Conservation (phyloP, 2,329 filamentous ascomycete species). For the Fusarium austroafricanum region DNA sequence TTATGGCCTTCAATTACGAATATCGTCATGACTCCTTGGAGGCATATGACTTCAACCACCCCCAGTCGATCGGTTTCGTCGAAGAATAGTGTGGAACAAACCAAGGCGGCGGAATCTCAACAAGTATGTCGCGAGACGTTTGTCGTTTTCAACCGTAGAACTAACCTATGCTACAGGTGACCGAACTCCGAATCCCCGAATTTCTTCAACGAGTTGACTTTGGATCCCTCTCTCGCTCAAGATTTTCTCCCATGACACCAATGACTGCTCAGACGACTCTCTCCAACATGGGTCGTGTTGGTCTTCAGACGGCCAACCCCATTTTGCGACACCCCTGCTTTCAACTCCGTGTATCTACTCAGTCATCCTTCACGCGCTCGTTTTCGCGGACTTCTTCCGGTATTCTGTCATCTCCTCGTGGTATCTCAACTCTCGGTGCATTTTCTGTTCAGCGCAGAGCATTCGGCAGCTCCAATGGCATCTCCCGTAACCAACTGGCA, state of each 20-base stretch:
- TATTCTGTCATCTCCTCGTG: conserved; percentile 34
- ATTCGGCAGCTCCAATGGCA: conserved; percentile 60
- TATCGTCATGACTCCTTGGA: conserved; percentile 53
- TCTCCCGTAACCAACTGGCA: conserved; percentile 76
- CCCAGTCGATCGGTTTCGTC: conserved; percentile 24
- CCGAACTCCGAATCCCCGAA: conserved; percentile 42
- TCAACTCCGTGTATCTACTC: conserved; percentile 32
- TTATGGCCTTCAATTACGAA: conserved; percentile 60
- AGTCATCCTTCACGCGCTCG: conserved; percentile 40
- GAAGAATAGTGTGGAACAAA: conserved; percentile 10
- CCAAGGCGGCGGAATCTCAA: conserved; percentile 18
- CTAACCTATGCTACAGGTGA: conserved; percentile 32
- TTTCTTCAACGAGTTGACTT: conserved; percentile 44
- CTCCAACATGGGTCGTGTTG: conserved; percentile 45
- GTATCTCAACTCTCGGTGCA: conserved; percentile 34
- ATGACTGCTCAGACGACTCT: conserved; percentile 37
- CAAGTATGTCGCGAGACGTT: conserved; percentile 33
- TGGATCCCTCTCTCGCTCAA: conserved; percentile 11
- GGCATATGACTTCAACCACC: conserved; percentile 23
- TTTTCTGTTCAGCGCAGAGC: conserved; percentile 46
- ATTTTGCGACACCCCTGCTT: conserved; percentile 45
- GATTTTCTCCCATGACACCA: conserved; percentile 15
- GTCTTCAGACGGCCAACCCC: conserved; percentile 47
- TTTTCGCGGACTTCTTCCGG: conserved; percentile 43
- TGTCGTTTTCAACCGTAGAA: conserved; percentile 10